Evolutionary conservation across 805 yeast genomes (phyloP).

Genomic region (Torulaspora franciscae): DNA sequence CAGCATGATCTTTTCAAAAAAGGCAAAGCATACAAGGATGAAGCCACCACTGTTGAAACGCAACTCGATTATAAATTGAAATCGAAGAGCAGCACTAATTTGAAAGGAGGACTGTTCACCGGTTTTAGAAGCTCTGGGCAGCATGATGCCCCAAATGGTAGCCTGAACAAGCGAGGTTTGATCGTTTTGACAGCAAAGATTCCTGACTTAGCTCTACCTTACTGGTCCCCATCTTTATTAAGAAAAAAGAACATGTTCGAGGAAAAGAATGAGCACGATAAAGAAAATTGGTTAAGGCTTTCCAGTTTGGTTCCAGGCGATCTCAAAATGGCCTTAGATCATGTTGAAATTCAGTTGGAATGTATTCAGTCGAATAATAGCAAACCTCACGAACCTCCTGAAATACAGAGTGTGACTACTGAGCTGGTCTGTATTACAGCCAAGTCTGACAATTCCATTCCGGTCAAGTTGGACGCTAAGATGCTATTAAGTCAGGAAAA

Average conservation of each 20-base stretch:
- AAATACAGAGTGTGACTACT: slow-evolving; percentile 29
- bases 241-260: slow-evolving; percentile 37
- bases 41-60: slow-evolving; percentile 20
- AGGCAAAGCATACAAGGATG: not conserved
- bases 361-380: slow-evolving; percentile 35
- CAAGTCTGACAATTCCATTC: slow-evolving; percentile 38
- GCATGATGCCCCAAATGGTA: slow-evolving; percentile 3
- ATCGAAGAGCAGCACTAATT: slow-evolving; percentile 15
- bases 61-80: slow-evolving; percentile 30
- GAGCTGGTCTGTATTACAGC: slow-evolving; percentile 36
- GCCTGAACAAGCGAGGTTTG: slow-evolving; percentile 28
- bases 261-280: slow-evolving; percentile 33
- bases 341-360: slow-evolving; percentile 31
- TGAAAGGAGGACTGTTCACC: slow-evolving; percentile 25
- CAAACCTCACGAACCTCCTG: slow-evolving; percentile 31
- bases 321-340: slow-evolving; percentile 27
- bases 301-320: slow-evolving; percentile 27
- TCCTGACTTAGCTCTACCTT: slow-evolving; percentile 38
- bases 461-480: slow-evolving; percentile 39
- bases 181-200: slow-evolving; percentile 30
- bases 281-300: slow-evolving; percentile 35
- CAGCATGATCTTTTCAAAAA: slow-evolving; percentile 2
- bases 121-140: slow-evolving; percentile 16
- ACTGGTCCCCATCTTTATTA: slow-evolving; percentile 37
- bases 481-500: slow-evolving; percentile 26